Evolutionary conservation across 176 grass and related monocot species (phyloP).

Genomic region (Carex scoparia): DNA sequence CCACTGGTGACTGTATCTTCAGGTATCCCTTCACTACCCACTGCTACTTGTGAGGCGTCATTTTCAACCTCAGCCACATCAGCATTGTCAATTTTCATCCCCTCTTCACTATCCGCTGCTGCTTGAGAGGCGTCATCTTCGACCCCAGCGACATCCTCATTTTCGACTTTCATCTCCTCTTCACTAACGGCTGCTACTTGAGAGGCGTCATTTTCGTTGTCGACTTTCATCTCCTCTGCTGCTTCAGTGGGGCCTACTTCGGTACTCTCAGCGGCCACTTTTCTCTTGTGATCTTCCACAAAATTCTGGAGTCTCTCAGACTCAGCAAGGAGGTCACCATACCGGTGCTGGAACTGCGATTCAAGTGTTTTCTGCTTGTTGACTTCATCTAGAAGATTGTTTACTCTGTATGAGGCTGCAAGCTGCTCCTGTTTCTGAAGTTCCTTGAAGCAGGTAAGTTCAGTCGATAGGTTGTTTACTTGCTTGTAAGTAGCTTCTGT

Average conservation of each 20-base stretch:
- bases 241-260: background rate
- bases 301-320: slow-evolving; percentile 47
- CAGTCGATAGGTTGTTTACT: slow-evolving; percentile 69
- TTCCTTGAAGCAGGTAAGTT: slow-evolving; percentile 82
- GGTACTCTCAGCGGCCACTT: slow-evolving; percentile 5
- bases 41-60: too few species aligned
- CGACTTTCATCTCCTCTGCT: slow-evolving; percentile 2
- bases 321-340: slow-evolving; percentile 50
- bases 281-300: slow-evolving; percentile 51
- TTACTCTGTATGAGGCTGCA: slow-evolving; percentile 55
- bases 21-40: background rate
- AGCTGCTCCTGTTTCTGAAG: slow-evolving; percentile 83
- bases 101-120: too few species aligned
- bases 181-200: background rate
- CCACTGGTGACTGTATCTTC: background rate
- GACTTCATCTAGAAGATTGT: slow-evolving; percentile 59
- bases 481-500: slow-evolving; percentile 81
- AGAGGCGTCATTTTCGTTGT: background rate
- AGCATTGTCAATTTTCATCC: too few species aligned
- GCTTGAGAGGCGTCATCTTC: too few species aligned
- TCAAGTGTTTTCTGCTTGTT: slow-evolving; percentile 78
- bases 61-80: too few species aligned
- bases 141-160: too few species aligned
- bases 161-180: too few species aligned
- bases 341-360: slow-evolving; percentile 47